Evolutionary conservation across 257 asterid species (phyloP), one percentile per base, ranked within the genome.

Genomic region (Eucommia ulmoides): DNA sequence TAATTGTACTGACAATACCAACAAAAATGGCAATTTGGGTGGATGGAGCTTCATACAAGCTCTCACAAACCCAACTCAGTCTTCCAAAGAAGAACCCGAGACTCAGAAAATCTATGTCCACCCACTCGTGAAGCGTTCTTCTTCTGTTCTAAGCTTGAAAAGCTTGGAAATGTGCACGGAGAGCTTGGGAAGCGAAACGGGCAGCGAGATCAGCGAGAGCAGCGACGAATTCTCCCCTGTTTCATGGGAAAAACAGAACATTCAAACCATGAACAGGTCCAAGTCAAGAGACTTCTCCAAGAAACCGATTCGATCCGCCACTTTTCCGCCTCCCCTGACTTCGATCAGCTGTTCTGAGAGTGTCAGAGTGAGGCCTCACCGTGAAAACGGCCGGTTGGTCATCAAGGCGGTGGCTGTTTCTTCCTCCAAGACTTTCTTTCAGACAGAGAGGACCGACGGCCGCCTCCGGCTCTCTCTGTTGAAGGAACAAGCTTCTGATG

Each of bases 81-180:
- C 9, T 26, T 12, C 4, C 21, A 33, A 12, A 48, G 24, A 65
- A 21, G 3, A 1, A 45, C 49, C 52, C 7, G 63, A 65, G 19
- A 8, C 19, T 11, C 55, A 62, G 3, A 45, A 66, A 45, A 65
- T 49, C 1, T 81, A 80, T 49, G 67, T 74, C 15, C 89, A 74
- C 53, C 93, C 94, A 7, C 69, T 71, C 1, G 67, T 25, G 3
- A 76, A 69, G 62, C 61, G 60, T 19, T 65, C 81, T 11, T 2
- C 61, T 4, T 65, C 62, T 24, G 49, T 60, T 0, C 67, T 80
- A 3, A 84, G 74, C 70, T 26, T 72, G 1, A 75, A 45, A 21
- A 82, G 89, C 66, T 63, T 88, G 23, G 93, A 82, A 63, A 72
- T 88, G 89, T 84, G 97, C 74, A 88, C 97, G 0, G 97, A 88